Evolutionary conservation across 139 green algal genomes (phyloP).

Genomic region (Chlorella sp.): DNA sequence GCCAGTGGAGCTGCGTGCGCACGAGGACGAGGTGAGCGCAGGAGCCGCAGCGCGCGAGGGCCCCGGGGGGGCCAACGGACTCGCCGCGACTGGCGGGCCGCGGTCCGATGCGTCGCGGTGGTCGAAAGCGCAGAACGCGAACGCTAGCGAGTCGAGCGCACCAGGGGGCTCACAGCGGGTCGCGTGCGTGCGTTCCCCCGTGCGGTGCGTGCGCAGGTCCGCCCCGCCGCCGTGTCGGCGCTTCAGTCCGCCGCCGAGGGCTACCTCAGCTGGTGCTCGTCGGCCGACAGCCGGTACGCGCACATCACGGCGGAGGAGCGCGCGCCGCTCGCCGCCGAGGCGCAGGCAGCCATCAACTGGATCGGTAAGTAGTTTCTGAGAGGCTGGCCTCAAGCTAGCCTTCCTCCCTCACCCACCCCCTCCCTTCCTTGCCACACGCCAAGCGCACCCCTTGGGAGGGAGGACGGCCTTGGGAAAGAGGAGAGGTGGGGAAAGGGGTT

Average conservation of each 20-base stretch:
- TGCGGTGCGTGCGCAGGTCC: not conserved
- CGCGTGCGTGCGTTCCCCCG: no score
- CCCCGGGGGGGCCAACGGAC: no score
- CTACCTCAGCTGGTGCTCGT: conserved; percentile 51
- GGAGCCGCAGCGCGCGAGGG: not conserved
- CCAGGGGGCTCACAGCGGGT: no score
- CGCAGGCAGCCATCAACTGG: conserved; percentile 70
- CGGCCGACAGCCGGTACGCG: conserved; percentile 35
- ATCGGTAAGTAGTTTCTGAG: conserved; percentile 82
- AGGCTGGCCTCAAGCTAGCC: no score
- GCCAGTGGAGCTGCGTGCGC: conserved; percentile 38
- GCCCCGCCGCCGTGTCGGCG: not conserved
- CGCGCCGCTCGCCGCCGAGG: conserved; percentile 70
- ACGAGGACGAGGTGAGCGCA: not conserved
- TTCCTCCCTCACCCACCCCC: no score
- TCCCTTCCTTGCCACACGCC: no score
- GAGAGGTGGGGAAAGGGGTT: not conserved
- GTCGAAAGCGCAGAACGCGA: not conserved
- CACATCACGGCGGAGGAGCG: conserved; percentile 84
- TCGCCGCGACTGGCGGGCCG: not conserved
- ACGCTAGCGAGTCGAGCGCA: not conserved
- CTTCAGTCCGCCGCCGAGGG: conserved; percentile 32
- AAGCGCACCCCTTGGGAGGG: no score
- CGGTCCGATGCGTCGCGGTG: not conserved
- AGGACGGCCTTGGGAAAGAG: not conserved